Conservation (phyloP, 2,329 filamentous ascomycete species). For the Fusarium tuaranense region DNA sequence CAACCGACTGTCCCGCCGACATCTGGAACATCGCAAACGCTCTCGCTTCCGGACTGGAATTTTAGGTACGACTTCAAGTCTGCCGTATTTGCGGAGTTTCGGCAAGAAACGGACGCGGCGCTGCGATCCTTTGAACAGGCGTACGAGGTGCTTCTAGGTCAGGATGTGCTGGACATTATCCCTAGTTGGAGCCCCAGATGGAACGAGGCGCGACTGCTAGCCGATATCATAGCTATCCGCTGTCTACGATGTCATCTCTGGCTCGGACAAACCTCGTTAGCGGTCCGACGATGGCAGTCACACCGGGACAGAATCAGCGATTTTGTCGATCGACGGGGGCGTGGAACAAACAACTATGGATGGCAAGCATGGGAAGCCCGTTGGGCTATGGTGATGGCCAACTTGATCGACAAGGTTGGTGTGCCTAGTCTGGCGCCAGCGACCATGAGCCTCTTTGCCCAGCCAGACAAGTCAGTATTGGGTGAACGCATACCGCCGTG, state of each 20-base stretch:
- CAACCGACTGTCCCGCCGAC: slow-evolving; percentile 87
- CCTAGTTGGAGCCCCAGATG: slow-evolving; percentile 91
- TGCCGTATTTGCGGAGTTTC: slow-evolving; percentile 89
- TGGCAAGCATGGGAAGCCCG: slow-evolving; percentile 95
- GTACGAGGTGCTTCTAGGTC: slow-evolving; percentile 83
- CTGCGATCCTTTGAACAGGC: slow-evolving; percentile 88
- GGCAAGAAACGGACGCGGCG: slow-evolving; percentile 91
- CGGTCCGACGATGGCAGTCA: slow-evolving; percentile 82
- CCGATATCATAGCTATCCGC: slow-evolving; percentile 84
- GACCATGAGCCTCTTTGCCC: slow-evolving; percentile 61
- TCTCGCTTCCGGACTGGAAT: slow-evolving; percentile 91
- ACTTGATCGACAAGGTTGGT: slow-evolving; percentile 66
- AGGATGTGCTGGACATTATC: slow-evolving; percentile 88
- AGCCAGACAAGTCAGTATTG: slow-evolving; percentile 68
- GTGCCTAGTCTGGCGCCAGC: slow-evolving; percentile 62
- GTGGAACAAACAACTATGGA: slow-evolving; percentile 88
- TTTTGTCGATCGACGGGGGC: slow-evolving; percentile 84
- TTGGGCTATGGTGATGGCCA: slow-evolving; percentile 73
- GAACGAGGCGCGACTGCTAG: slow-evolving; percentile 90
- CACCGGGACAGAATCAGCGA: slow-evolving; percentile 81
- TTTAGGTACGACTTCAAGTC: slow-evolving; percentile 96
- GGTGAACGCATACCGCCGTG: slow-evolving; percentile 71
- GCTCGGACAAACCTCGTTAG: slow-evolving; percentile 81
- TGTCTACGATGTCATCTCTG: slow-evolving; percentile 86
- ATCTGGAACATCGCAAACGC: slow-evolving; percentile 83